These are phyloP conservation scores for Fraxinus nigra DNA, from an alignment of 305 asterid species.

Conservation along the genomic window DNA sequence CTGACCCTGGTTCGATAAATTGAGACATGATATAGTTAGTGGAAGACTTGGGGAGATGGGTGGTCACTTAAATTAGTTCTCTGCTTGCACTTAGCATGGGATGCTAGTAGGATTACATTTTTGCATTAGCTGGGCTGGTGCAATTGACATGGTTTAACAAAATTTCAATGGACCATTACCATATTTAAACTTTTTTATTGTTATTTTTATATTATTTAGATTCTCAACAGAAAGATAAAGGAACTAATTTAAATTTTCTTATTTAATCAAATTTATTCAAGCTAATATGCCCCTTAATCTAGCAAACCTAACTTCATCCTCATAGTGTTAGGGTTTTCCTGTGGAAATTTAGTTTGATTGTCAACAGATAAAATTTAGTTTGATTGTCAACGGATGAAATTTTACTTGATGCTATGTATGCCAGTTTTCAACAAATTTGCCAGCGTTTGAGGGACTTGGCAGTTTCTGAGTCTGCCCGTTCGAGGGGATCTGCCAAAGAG, in stretches of 20 bases:
- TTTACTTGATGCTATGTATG: conserved; percentile 9
- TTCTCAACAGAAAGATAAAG: not conserved
- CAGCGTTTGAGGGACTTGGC: conserved; percentile 59
- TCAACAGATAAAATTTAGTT: conserved; percentile 16
- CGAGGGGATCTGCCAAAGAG: conserved; percentile 50
- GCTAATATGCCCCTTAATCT: not conserved
- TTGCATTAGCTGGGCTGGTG: not conserved
- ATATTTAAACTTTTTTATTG: not conserved
- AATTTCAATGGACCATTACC: not conserved
- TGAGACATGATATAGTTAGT: not conserved
- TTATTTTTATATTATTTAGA: not conserved
- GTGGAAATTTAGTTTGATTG: conserved; percentile 13
- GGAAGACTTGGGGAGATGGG: not conserved
- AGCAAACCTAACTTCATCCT: not conserved
- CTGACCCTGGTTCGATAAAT: not conserved
- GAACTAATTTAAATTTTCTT: not conserved
- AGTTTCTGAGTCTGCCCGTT: conserved; percentile 45
- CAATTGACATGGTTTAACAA: not conserved
- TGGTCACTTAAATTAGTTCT: not conserved
- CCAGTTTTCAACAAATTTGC: conserved; percentile 71
- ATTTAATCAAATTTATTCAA: not conserved
- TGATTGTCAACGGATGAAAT: conserved; percentile 15
- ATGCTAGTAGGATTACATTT: not conserved
- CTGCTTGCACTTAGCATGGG: not conserved
- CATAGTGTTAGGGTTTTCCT: conserved; percentile 11